Percentiles rank a stretch among this genome's conserved stretches.
Evolutionary conservation across 306 rosid genomes (phyloP).

Genomic region (Pyrus betulifolia): DNA sequence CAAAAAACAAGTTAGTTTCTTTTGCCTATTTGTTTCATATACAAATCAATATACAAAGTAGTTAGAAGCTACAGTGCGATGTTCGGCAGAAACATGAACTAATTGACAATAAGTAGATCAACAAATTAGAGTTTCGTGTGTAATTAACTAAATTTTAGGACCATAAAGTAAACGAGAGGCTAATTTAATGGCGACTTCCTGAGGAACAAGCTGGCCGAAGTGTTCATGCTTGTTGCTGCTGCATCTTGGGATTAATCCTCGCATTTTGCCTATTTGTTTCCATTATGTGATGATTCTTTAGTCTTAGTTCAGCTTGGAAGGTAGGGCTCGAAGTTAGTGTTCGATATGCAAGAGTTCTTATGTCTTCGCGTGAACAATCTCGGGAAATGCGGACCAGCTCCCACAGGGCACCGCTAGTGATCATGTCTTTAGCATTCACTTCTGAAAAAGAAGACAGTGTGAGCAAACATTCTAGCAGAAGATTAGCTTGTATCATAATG

Average conservation of each 20-base stretch:
- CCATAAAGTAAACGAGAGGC: slow-evolving; percentile 1
- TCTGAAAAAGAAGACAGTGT: slow-evolving; percentile 43
- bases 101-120: neutral
- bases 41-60: slow-evolving; percentile 59
- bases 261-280: neutral
- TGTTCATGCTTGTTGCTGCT: slow-evolving; percentile 7
- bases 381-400: slow-evolving; percentile 85
- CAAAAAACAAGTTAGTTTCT: neutral
- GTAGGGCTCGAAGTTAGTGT: slow-evolving; percentile 68
- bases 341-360: slow-evolving; percentile 85
- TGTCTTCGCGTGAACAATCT: slow-evolving; percentile 90
- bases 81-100: slow-evolving; percentile 4
- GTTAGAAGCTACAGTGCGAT: slow-evolving; percentile 24
- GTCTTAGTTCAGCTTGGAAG: slow-evolving; percentile 79
- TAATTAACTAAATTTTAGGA: slow-evolving; percentile 20
- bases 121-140: slow-evolving; percentile 7
- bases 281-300: slow-evolving; percentile 18
- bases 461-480: slow-evolving; percentile 2
- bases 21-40: slow-evolving; percentile 38
- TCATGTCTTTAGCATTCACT: slow-evolving; percentile 89
- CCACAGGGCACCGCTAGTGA: slow-evolving; percentile 85
- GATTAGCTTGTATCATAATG: slow-evolving; percentile 7
- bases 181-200: slow-evolving; percentile 12
- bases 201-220: slow-evolving; percentile 12
- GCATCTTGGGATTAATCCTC: neutral